phyloP scores from a whole-genome alignment of 2,329 filamentous ascomycete genomes.

The Aspergillus flavus region DNA sequence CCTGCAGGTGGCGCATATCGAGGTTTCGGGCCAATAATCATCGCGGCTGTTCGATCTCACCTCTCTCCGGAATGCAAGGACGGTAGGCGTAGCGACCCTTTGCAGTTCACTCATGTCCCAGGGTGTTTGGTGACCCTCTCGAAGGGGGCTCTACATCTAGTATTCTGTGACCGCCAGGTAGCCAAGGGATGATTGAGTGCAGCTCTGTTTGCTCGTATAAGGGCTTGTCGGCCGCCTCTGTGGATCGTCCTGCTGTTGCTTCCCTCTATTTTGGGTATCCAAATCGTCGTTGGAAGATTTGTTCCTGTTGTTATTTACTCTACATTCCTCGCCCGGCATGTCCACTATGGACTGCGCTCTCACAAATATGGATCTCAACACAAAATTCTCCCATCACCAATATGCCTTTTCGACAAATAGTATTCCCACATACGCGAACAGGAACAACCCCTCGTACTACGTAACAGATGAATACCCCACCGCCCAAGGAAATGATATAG shows the following conservation, averaged over 20 bases:
- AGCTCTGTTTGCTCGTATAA: slow-evolving; percentile 1
- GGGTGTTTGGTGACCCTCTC: slow-evolving; percentile 29
- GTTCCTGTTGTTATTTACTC: slow-evolving; percentile 11
- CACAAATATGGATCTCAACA: slow-evolving; percentile 25
- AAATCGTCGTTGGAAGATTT: slow-evolving; percentile 15
- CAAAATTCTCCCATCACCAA: slow-evolving; percentile 18
- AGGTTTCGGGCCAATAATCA: slow-evolving; percentile 30
- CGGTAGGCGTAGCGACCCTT: slow-evolving; percentile 25
- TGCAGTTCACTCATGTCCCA: slow-evolving; percentile 28
- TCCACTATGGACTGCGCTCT: slow-evolving; percentile 33
- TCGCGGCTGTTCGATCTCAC: slow-evolving; percentile 22
- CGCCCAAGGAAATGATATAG: slow-evolving; percentile 15
- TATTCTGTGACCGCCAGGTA: slow-evolving; percentile 21
- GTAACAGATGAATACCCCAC: slow-evolving; percentile 14
- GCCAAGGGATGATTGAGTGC: slow-evolving; percentile 34
- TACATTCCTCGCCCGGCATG: slow-evolving; percentile 26
- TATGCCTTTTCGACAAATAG: slow-evolving; percentile 23
- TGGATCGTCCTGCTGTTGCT: slow-evolving; percentile 4
- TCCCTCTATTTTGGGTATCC: slow-evolving; percentile 14
- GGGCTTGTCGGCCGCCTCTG: slow-evolving; percentile 9
- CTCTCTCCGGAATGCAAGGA: slow-evolving; percentile 45
- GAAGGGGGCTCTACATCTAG: slow-evolving; percentile 30
- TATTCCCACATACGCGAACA: slow-evolving; percentile 20
- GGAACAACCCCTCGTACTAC: slow-evolving; percentile 23
- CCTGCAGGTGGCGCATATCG: slow-evolving; percentile 28